Base-by-base conservation (phyloP, 169 alveolate species). In the Cyclospora cayetanensis region DNA sequence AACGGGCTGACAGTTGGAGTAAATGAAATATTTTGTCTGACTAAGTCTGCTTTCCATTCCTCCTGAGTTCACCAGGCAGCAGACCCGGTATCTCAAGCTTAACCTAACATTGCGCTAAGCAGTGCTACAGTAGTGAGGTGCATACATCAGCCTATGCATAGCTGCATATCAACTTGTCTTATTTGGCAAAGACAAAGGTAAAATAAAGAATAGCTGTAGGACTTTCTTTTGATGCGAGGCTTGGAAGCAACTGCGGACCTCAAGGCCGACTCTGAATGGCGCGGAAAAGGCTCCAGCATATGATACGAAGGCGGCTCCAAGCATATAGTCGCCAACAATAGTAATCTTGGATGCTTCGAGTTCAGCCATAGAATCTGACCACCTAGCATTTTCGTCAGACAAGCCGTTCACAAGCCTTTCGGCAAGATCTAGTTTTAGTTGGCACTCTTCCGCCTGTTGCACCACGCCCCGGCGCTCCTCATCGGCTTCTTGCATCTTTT, bases 271-370 rank as follows among this genome's bases (percentile, higher is more conserved):
- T 90, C 99, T 93, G 94, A 98, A 97, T 92, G 96, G 92, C 70
- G 98, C 96, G 9, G 98, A 96, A 96, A 98, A 98, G 1, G 99
- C 99, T 46, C 99, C 99, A 72, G 98, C 96, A 95, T 98, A 98
- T 22, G 99, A 98, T 35, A 98, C 99, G 94, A 98, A 98, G 39
- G 99, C 98, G 4, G 99, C 97, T 22, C 99, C 98, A 18, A 98
- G 95, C 52, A 98, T 95, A 43, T 99, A 97, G 88, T 98, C 98
- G 41, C 99, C 99, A 60, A 98, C 96, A 90, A 98, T 96, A 37
- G 97, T 97, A 72, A 96, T 94, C 66, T 96, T 96, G 76, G 97
- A 96, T 35, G 97, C 94, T 91, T 97, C 97, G 88, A 96, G 96
- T 20, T 96, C 96, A 84, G 95, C 96, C 29, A 98, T 99, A 55